These are phyloP conservation scores for Aspergillus carlsbadensis DNA, from an alignment of 495 filamentous ascomycete genomes.

Conservation along the genomic window DNA sequence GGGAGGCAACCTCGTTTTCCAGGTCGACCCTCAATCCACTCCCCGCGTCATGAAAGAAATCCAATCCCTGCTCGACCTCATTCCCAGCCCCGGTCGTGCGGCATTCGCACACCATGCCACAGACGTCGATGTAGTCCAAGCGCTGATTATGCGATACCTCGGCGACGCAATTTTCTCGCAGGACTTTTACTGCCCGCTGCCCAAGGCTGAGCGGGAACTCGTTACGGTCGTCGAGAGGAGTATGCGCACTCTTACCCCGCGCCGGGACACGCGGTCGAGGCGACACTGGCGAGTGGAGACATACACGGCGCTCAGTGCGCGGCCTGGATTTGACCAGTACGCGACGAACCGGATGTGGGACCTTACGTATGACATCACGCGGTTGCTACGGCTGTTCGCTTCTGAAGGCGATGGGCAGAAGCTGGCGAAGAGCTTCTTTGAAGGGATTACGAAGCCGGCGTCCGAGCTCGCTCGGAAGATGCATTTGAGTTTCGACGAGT, in stretches of 20 bases:
- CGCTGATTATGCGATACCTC: background rate
- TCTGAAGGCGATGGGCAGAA: background rate
- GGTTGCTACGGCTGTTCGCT: background rate
- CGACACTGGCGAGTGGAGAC: slow-evolving; percentile 9
- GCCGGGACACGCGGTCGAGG: slow-evolving; percentile 2
- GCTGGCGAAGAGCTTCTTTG: background rate
- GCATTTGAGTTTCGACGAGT: slow-evolving; percentile 6
- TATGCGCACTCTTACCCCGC: background rate
- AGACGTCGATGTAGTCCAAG: slow-evolving; percentile 10
- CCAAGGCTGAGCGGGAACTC: background rate
- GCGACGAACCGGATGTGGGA: background rate
- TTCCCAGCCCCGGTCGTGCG: background rate
- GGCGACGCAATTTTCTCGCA: slow-evolving; percentile 2
- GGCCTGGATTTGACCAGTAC: background rate
- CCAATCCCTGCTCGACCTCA: slow-evolving; percentile 2
- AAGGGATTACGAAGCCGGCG: background rate
- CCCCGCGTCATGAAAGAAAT: background rate
- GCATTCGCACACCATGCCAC: background rate
- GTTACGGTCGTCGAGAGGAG: background rate
- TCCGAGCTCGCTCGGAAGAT: background rate
- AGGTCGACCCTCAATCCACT: too few species aligned
- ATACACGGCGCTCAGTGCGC: background rate
- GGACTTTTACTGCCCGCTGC: slow-evolving; percentile 9
- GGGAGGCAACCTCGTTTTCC: too few species aligned
- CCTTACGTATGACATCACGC: background rate